Conservation (phyloP, 225 moss, liverwort and hornwort genomes). For the Pseudisothecium myosuroides region DNA sequence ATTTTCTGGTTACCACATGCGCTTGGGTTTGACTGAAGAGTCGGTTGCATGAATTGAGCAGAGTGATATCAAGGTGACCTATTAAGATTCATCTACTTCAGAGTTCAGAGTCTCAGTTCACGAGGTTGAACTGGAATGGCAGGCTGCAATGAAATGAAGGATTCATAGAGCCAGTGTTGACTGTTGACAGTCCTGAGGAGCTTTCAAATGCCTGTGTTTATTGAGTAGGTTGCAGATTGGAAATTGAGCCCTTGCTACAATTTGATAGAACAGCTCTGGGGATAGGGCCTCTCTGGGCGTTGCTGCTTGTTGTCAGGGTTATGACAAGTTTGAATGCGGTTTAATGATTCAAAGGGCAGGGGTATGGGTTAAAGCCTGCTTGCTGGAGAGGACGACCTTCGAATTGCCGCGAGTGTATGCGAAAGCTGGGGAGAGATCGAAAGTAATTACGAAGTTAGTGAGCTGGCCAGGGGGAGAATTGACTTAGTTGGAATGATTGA, state of each 20-base stretch:
- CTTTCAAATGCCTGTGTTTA: not conserved
- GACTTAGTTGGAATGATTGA: not conserved
- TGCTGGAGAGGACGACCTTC: not conserved
- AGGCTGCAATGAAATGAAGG: not conserved
- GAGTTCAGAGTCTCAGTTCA: not conserved
- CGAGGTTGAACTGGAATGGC: not conserved
- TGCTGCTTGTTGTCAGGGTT: not conserved
- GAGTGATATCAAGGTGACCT: not conserved
- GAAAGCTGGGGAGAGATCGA: not conserved
- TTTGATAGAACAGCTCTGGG: not conserved
- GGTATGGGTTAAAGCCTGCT: not conserved
- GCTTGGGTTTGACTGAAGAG: not conserved
- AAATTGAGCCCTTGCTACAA: not conserved
- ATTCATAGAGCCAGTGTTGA: not conserved
- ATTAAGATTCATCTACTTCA: not conserved
- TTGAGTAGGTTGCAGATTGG: not conserved
- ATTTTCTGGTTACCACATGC: not conserved
- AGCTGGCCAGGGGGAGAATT: not conserved
- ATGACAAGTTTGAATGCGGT: not conserved
- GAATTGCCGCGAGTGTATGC: not conserved
- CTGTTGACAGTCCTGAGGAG: not conserved
- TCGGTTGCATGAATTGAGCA: not conserved
- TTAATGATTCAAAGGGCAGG: not conserved
- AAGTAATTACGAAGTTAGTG: not conserved
- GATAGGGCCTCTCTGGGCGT: not conserved